Evolutionary conservation across 345 rosid genomes (phyloP), one percentile per base, ranked within the genome.

Genomic region (Citrus inodora): DNA sequence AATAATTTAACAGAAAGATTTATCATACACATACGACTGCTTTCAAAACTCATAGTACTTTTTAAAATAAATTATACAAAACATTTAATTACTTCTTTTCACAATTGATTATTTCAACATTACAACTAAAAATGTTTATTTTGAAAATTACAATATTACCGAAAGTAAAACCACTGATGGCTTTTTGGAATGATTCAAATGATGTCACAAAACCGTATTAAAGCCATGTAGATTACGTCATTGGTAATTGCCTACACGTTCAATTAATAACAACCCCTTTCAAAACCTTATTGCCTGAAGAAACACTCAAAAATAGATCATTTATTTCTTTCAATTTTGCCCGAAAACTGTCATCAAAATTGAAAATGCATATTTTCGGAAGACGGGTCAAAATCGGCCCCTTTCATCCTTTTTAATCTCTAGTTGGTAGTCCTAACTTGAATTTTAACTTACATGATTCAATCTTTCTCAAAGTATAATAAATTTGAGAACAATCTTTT

Each of bases 361-460:
- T 66, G 6, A 66, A 35, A 7, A 66, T 17, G 46, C 1, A 9
- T 19, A 17, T 66, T 66, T 66, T 35, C 33, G 3, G 46, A 66
- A 66, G 48, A 33, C 6, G 24, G 38, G 48, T 35, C 70, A 68
- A 42, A 61, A 62, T 5, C 22, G 10, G 6, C 24, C 60, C 13
- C 4, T 53, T 53, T 53, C 0, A 7, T n/a, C 58, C 21, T 33
- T 37, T 38, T 22, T 74, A 27, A 46, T 62, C 24, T 17, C 46
- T 27, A 62, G 56, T 61, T 40, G 78, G 78, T 74, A 19, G 9
- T 74, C 70, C 60, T 46, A 74, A 62, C 42, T 40, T 40, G 70
- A 19, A 40, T 8, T 8, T 74, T 30, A 28, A 40, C 38, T 24
- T 9, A 1, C 0, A 19, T 63, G 70, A 5, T 37, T 53, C 58